These are phyloP conservation scores for Oryza meyeriana DNA, from an alignment of 176 grass and related monocot genomes.

Conservation along the genomic window DNA sequence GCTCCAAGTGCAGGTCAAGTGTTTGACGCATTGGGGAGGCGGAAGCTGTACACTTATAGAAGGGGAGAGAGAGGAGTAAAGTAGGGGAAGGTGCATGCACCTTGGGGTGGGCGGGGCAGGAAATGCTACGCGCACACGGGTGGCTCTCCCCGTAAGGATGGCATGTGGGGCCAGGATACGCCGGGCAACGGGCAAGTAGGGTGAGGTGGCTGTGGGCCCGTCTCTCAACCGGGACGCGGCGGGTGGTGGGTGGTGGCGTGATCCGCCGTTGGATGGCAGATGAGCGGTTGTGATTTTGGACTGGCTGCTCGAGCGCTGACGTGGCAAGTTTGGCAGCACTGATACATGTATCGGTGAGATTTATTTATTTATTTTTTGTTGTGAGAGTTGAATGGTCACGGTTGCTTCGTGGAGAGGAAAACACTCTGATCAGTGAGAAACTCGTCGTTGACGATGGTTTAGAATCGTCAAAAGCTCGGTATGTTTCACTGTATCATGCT, in stretches of 20 bases:
- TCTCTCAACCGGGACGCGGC: background rate
- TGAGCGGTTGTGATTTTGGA: background rate
- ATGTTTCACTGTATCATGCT: too few species aligned
- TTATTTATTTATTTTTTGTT: background rate
- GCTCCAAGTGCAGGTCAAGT: background rate
- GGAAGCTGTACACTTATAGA: background rate
- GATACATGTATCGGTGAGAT: background rate
- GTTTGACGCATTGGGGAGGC: constrained; percentile 10
- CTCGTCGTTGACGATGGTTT: too few species aligned
- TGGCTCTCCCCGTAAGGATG: rapidly evolving
- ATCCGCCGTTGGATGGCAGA: background rate
- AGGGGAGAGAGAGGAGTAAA: background rate
- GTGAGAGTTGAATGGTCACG: background rate
- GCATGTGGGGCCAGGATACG: background rate
- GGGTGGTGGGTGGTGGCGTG: background rate
- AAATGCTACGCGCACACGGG: background rate
- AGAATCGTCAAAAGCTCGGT: too few species aligned
- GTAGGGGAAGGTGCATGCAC: constrained; percentile 50
- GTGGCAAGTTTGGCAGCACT: background rate
- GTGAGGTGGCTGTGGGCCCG: background rate
- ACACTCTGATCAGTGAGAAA: too few species aligned
- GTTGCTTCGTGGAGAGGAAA: background rate
- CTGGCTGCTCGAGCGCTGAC: background rate
- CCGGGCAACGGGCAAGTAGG: background rate
- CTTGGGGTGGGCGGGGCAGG: background rate